Conservation (phyloP, 176 grass and related monocot species). For the Oryza glaberrima region DNA sequence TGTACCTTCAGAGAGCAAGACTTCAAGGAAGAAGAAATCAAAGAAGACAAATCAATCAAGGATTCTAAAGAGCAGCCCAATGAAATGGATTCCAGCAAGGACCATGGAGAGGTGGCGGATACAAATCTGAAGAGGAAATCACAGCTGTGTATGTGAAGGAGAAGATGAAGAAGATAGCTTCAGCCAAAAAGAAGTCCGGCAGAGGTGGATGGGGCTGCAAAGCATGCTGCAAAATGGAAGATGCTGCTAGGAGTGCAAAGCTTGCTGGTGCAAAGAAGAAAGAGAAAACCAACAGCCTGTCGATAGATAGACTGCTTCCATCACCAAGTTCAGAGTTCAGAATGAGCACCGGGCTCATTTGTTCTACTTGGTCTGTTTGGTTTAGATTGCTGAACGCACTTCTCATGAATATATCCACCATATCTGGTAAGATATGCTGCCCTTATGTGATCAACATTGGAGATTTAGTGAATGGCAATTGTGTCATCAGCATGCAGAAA, state of each 20-base stretch:
- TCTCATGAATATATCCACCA: conserved; percentile 10
- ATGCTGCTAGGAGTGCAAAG: conserved; percentile 64
- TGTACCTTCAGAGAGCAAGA: conserved; percentile 42
- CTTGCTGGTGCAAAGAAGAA: conserved; percentile 75
- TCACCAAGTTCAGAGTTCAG: background rate
- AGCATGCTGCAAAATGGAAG: conserved; percentile 50
- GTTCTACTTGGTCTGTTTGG: conserved; percentile 14
- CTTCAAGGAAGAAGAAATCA: conserved; percentile 70
- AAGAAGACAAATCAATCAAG: conserved; percentile 60
- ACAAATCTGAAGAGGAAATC: conserved; percentile 44
- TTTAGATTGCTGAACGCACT: background rate
- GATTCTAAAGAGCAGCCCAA: conserved; percentile 46
- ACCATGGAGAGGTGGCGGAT: conserved; percentile 24
- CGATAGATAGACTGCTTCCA: conserved; percentile 32
- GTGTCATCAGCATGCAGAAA: background rate
- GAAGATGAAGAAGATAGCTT: conserved; percentile 66
- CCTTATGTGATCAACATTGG: background rate
- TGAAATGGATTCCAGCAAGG: conserved; percentile 41
- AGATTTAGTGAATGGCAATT: background rate
- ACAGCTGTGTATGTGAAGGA: conserved; percentile 56
- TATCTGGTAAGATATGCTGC: background rate
- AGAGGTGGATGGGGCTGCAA: conserved; percentile 67
- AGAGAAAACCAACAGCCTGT: conserved; percentile 73
- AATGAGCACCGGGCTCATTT: conserved; percentile 4
- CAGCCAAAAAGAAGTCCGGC: conserved; percentile 56